Percentiles rank a stretch among this genome's conserved stretches.
phyloP scores from a whole-genome alignment of 208 protist species.

The Acanthamoeba sp. region DNA sequence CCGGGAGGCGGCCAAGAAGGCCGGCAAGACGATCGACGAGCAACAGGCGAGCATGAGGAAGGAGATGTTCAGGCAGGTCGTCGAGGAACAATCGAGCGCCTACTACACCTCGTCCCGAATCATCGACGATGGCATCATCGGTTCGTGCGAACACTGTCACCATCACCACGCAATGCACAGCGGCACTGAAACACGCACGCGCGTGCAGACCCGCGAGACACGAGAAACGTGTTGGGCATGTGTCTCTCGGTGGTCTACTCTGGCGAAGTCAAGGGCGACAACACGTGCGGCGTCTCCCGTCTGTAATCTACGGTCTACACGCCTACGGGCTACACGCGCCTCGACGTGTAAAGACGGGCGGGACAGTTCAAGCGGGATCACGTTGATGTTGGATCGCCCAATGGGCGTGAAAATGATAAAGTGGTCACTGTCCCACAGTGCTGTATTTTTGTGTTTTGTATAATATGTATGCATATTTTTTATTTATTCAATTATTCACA shows the following conservation, averaged over 20 bases:
- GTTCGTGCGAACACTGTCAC: not conserved
- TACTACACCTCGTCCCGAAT: constrained; percentile 80
- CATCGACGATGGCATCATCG: constrained; percentile 81
- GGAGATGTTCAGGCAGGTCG: constrained; percentile 73
- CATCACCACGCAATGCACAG: too few relatives aligned
- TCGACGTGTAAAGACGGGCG: too few relatives aligned
- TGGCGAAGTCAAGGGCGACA: constrained; percentile 63
- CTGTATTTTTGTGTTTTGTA: too few relatives aligned
- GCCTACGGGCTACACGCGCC: too few relatives aligned
- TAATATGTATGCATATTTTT: too few relatives aligned
- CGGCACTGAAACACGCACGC: too few relatives aligned
- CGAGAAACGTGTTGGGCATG: constrained; percentile 74
- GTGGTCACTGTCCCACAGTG: too few relatives aligned
- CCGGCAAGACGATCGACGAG: constrained; percentile 26
- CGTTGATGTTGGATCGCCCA: too few relatives aligned
- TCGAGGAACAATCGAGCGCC: constrained; percentile 73
- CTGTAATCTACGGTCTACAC: too few relatives aligned
- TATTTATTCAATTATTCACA: too few relatives aligned
- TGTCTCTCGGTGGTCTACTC: constrained; percentile 82
- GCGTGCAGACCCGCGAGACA: constrained; percentile 75
- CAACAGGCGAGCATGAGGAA: constrained; percentile 20
- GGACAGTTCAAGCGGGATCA: too few relatives aligned
- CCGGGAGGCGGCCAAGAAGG: constrained; percentile 36
- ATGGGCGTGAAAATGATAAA: too few relatives aligned
- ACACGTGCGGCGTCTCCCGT: constrained; percentile 73